Evolutionary conservation across 1,139 yeast genomes (phyloP), one percentile per base, ranked within the genome.

Genomic region (Geotrichum carabidarum): DNA sequence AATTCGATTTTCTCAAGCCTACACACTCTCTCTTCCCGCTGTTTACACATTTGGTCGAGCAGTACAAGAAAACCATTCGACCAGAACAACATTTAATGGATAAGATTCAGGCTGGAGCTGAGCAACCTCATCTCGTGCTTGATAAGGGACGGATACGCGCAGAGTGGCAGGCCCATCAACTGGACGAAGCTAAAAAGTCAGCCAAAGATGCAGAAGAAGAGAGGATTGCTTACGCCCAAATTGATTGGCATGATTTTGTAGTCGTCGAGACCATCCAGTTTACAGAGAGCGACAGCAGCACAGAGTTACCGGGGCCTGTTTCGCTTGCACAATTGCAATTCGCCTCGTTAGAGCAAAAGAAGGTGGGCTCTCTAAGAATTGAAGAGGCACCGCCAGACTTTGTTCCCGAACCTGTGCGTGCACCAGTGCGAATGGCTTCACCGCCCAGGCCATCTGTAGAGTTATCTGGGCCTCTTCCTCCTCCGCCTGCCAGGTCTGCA

Each of bases 161-260:
- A 0, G 80, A 78, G 57, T 79, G 76, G 65, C 73, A 71, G 12
- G 74, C 78, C 12, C 74, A 75, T 54, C 68, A 71, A 46, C 69
- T 71, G 42, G 70, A 66, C 15, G 68, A 75, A 60, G 69, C 57
- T 8, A 60, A 61, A 34, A 64, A 68, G 48, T 64, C 66, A 34
- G 62, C 69, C 56, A 66, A 73, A 65, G 62, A 68, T 55, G 62
- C 69, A 53, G 72, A 72, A 57, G 60, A 72, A 51, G 77, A 78
- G 51, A 60, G 66, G 70, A 74, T 81, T 31, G 82, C 80, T 48
- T 87, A 78, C 70, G 91, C 94, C 0, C 80, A 85, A 34, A 84
- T 89, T 30, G 91, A 91, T 68, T 93, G 99, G 99, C 84, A 84
- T 58, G 88, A 86, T 59, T 90, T 90, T 65, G 74, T 77, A 1